Base-by-base conservation (phyloP, 208 protist species). In the Acanthamoeba castellanii region DNA sequence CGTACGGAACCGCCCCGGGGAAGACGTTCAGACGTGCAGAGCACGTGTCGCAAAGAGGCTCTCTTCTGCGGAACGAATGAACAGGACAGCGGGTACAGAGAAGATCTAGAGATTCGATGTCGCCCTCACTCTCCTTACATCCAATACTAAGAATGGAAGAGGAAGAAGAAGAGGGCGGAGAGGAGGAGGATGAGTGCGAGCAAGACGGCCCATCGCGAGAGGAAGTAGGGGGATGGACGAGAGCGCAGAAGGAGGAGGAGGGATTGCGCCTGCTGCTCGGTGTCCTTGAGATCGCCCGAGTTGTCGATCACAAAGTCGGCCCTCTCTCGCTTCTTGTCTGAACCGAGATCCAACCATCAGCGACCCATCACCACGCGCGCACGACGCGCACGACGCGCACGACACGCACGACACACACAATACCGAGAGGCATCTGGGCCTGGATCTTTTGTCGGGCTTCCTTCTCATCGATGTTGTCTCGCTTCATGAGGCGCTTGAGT, bases 301-400 rank as follows among this genome's bases (percentile, higher is more conserved):
- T 90, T 90, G 52, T 90, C 82, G 1, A 90, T 42, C 18, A 90
- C 57, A 25, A n/a, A 90, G 82, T 90, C 82, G 34, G 82, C 82
- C 82, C 64, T 27, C 52, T 32, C n/a, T 18, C 82, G 27, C 82
- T 90, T 90, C 74, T 52, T 52, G 6, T 42, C 74, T 82, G 74
- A 2, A 9, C 5, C n/a, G 1, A 34, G 14, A 64, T 1, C 1
- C 57, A 64, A 27, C 14, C 57, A 27, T n/a, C 37, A 42, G 57
- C 27, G 0, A 64, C 14, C 64, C 32, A 22, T 34, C 22, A 13
- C 11, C 64, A 20, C 13, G 57, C 57, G 13, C 25, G 30, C 30
- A 27, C 13, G 68, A 47, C 68, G 37, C 37, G 68, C 37, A 52
- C 47, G 47, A 52, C 9, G 55, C 20, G 18, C 52, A 57, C 52